These are phyloP conservation scores for Malassezia arunalokei DNA, from an alignment of 1,284 basidiomycete species.

Conservation along the genomic window DNA sequence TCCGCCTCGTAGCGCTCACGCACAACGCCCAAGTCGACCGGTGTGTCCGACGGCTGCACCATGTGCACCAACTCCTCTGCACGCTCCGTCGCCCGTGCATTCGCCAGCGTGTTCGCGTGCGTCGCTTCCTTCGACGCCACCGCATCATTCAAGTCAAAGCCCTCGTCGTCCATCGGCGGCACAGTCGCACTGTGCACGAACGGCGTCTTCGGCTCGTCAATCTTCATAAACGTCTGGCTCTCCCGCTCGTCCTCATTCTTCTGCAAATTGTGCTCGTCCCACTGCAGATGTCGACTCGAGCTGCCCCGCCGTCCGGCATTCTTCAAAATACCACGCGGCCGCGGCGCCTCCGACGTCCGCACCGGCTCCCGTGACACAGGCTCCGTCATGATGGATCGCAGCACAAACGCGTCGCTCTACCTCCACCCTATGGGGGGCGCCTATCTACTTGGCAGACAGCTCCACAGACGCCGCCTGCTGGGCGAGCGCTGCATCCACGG, in stretches of 20 bases:
- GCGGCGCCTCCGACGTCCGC: constrained; percentile 34
- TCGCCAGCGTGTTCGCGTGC: constrained; percentile 36
- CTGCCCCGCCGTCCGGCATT: constrained; percentile 23
- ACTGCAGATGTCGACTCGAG: constrained; percentile 22
- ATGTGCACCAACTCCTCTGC: background rate
- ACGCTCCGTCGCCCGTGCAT: constrained; percentile 18
- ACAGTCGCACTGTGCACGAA: constrained; percentile 35
- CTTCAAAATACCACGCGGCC: constrained; percentile 42
- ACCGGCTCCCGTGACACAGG: constrained; percentile 26
- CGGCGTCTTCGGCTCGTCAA: constrained; percentile 46
- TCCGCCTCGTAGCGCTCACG: constrained; percentile 8
- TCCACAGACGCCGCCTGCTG: constrained; percentile 6
- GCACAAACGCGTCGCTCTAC: background rate
- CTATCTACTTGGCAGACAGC: background rate
- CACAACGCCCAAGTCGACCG: background rate
- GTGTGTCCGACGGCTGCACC: background rate
- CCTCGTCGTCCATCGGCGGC: constrained; percentile 30
- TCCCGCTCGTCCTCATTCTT: constrained; percentile 41
- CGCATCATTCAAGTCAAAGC: constrained; percentile 23
- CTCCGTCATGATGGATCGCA: background rate
- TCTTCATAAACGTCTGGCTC: constrained; percentile 38
- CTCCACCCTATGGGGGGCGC: background rate
- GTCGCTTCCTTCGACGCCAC: constrained; percentile 16
- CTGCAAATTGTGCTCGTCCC: constrained; percentile 43
- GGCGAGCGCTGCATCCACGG: constrained; percentile 9